Evolutionary conservation across 108 stramenopile species (phyloP).

Genomic region (Aurantiochytrium sp.): DNA sequence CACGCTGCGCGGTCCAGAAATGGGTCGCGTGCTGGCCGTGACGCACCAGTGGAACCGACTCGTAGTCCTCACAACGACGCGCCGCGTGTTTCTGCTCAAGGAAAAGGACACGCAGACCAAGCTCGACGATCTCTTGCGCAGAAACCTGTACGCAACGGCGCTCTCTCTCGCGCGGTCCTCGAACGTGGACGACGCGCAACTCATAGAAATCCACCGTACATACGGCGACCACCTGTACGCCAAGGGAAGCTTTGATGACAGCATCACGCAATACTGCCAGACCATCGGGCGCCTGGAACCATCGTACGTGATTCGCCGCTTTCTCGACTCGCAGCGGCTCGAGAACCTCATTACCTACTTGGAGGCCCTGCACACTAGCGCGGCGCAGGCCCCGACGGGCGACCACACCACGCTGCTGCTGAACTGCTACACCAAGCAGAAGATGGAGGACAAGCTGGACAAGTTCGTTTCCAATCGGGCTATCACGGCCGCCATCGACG

Average conservation of each 20-base stretch:
- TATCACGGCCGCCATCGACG: constrained; percentile 34
- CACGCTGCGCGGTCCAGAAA: not conserved
- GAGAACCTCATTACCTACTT: constrained; percentile 76
- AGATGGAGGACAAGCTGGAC: constrained; percentile 46
- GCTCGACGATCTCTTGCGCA: constrained; percentile 73
- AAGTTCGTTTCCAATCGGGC: constrained; percentile 10
- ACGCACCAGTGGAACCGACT: constrained; percentile 4
- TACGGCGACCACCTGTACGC: constrained; percentile 90
- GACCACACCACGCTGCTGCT: constrained; percentile 55
- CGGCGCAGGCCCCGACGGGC: constrained; percentile 33
- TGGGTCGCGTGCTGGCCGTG: not conserved
- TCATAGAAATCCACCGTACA: constrained; percentile 70
- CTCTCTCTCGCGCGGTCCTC: constrained; percentile 71
- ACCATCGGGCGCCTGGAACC: constrained; percentile 89
- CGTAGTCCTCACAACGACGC: constrained; percentile 42
- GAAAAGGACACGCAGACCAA: constrained; percentile 82
- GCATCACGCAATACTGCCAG: constrained; percentile 84
- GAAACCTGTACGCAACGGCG: constrained; percentile 81
- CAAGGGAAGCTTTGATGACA: constrained; percentile 77
- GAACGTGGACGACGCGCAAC: constrained; percentile 60
- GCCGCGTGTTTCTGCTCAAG: constrained; percentile 71
- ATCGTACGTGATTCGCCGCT: constrained; percentile 86
- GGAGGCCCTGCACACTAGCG: constrained; percentile 54
- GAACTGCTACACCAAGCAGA: constrained; percentile 56
- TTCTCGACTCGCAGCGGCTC: constrained; percentile 82